phyloP scores from a whole-genome alignment of 352 stramenopile genomes.

The Pythium rishiriense region DNA sequence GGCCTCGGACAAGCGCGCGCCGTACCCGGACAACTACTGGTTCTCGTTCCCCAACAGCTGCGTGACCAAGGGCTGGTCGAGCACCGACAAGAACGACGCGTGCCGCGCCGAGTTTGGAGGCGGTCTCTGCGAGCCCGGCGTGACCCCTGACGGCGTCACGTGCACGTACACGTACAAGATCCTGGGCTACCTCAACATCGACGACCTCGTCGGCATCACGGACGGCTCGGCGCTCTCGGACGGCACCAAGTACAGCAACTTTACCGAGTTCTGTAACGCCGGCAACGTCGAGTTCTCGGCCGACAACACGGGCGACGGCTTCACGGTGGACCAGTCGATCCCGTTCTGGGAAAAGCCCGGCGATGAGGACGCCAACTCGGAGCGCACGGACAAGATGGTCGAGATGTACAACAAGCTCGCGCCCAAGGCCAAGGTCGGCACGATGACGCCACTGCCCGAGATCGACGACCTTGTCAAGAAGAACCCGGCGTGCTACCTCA shows the following conservation, averaged over 20 bases:
- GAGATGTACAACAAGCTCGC: conserved; percentile 55
- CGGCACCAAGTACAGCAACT: conserved; percentile 25
- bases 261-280: conserved; percentile 53
- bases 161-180: conserved; percentile 69
- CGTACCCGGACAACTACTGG: conserved; percentile 71
- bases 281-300: conserved; percentile 50
- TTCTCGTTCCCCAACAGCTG: conserved; percentile 72
- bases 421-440: conserved; percentile 16
- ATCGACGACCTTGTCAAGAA: conserved; percentile 36
- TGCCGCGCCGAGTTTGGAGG: conserved; percentile 36
- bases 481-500: conserved; percentile 76
- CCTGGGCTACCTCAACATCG: conserved; percentile 54
- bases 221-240: conserved; percentile 18
- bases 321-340: conserved; percentile 39
- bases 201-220: conserved; percentile 77
- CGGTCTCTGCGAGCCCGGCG: conserved; percentile 40
- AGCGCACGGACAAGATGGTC: conserved; percentile 49
- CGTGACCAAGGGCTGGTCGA: conserved; percentile 36
- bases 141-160: conserved; percentile 48
- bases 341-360: conserved; percentile 69
- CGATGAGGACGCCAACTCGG: conserved; percentile 44
- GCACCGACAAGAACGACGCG: conserved; percentile 40
- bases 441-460: conserved; percentile 53
- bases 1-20: conserved; percentile 44
- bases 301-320: conserved; percentile 30